These are phyloP conservation scores for Bertia moriformis DNA, from an alignment of 2,329 filamentous ascomycete genomes.

Conservation along the genomic window DNA sequence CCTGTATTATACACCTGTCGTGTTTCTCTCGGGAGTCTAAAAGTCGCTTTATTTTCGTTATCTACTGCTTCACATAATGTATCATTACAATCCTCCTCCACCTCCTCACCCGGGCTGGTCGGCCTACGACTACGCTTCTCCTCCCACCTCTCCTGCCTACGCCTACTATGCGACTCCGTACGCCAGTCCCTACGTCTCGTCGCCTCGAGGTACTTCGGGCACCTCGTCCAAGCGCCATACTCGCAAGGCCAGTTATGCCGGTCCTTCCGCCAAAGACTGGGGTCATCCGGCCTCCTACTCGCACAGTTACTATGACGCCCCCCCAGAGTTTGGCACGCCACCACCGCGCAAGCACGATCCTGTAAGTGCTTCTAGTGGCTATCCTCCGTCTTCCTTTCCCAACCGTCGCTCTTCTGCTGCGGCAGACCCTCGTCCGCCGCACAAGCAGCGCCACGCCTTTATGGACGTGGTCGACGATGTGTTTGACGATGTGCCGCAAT, in stretches of 20 bases:
- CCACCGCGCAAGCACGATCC: constrained; percentile 1
- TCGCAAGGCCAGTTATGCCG: constrained; percentile 1
- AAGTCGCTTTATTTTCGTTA: neutral
- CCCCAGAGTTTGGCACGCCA: neutral
- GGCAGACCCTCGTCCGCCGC: too few relatives aligned
- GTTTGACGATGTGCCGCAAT: neutral
- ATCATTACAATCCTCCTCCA: neutral
- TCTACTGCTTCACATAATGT: neutral
- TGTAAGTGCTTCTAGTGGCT: constrained; percentile 1
- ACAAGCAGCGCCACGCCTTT: too few relatives aligned
- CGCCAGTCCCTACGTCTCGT: neutral
- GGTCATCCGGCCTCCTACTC: neutral
- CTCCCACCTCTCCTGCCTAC: constrained; percentile 1
- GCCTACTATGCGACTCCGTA: neutral
- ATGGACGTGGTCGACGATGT: constrained; percentile 1
- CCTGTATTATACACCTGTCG: too few relatives aligned
- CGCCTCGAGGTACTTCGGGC: neutral
- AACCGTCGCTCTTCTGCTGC: neutral
- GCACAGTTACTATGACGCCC: neutral
- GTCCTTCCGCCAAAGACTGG: neutral
- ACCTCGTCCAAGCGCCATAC: neutral
- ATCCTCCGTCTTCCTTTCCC: neutral
- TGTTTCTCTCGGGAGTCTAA: too few relatives aligned
- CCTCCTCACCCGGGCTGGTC: neutral
- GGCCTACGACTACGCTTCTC: neutral